Evolutionary conservation across 2,329 filamentous ascomycete genomes (phyloP), one percentile per base, ranked within the genome.

Genomic region (Seiridium cupressi): DNA sequence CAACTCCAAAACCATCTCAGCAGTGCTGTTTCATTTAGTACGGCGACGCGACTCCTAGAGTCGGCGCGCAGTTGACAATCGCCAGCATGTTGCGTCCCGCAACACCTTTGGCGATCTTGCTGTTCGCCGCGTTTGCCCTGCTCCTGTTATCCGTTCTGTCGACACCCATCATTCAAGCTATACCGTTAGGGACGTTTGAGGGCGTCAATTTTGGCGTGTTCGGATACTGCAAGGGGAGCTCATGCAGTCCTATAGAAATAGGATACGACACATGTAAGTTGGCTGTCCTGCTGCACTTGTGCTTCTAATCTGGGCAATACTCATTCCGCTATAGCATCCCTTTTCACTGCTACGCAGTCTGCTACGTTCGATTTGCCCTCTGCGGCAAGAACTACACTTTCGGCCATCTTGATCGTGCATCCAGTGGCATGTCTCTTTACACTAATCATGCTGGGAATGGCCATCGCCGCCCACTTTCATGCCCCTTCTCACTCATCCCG

Each of bases 151-250:
- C 93, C 51, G 91, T 93, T 44, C 79, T 99, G n/a, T 97, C 94
- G 1, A 93, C 92, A 0, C 95, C 95, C 18, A 87, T 99, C 66
- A 89, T 98, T 72, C 88, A 90, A 71, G 84, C 82, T 34, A 96
- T 99, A 51, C 92, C 93, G 8, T 82, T 99, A 47, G 93, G 91
- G 44, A 88, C 86, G 57, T 94, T 88, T 71, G 78, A 88, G 47
- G 88, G 89, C 68, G 86, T 91, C 67, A 88, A 88, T 66, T 97
- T 96, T 80, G 95, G 95, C 54, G 93, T 98, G 54, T 94, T 98
- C 79, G 95, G 95, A 34, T 96, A 87, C 70, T 99, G 95, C 76
- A 82, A 86, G 65, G 79, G 77, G 44, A 74, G 79, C 62, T 73
- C 73, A 61, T 98, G 95, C 76, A 91, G 85, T 69, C 79, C 81